Base-by-base conservation (phyloP, 2,329 filamentous ascomycete species). In the Botryosphaeria dothidea region DNA sequence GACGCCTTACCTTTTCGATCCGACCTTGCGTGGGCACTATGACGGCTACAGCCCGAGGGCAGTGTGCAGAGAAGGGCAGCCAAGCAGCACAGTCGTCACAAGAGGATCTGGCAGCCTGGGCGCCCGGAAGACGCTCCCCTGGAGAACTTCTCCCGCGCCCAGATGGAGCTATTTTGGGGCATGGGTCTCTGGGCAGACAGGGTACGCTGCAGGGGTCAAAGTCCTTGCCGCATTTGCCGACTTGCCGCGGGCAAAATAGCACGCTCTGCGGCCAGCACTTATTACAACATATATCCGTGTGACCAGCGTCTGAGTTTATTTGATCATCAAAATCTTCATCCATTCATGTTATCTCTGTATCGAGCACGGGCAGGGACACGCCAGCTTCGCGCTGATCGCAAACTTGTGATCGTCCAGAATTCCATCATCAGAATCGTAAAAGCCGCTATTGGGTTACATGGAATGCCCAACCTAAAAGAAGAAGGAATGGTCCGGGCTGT, bases 221-320 rank as follows among this genome's bases (percentile, higher is more conserved):
- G 19, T 60, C 25, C 17, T 60, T 46, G 56, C 56, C 56, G 56
- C 25, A 46, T 46, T 46, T 60, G 56, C 41, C 56, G 41, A 60
- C 27, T 11, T 21, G 5, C 3, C 3, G 3, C 17, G n/a, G 38
- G 11, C n/a, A 7, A 34, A 46, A 5, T 34, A 58, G 56, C 36
- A 57, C n/a, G 13, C 4, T 5, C 5, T 8, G n/a, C 52, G 52
- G 52, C 56, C 56, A 60, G n/a, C 4, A 60, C 7, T 27, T 60
- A 15, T 34, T 17, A 34, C 25, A 15, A 9, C 38, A 34, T 11
- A 17, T 31, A 27, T 31, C 17, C 56, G 21, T 46, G 56, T 60
- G 56, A 23, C 38, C 56, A 31, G 27, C 17, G 21, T 45, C 36
- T 13, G 23, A 57, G 5, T 41, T 23, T 46, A 60, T 60, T 48